phyloP scores from a whole-genome alignment of 1,139 yeast species.

The Saccharomyces hybrid region DNA sequence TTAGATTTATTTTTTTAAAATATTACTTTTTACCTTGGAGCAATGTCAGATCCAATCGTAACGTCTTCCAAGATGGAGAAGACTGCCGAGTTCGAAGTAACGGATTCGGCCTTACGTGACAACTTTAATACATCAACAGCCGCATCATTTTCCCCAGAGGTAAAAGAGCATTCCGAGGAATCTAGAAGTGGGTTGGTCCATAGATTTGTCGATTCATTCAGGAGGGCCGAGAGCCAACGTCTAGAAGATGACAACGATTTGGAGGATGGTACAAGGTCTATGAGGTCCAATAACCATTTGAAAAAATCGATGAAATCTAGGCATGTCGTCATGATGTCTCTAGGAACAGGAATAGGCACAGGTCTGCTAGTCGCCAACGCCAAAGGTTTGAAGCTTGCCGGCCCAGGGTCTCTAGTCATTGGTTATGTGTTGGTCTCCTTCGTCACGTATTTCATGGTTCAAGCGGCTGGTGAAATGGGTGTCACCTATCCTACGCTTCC shows the following conservation, averaged over 20 bases:
- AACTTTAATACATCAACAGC: neutral
- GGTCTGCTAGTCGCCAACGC: slow-evolving; percentile 75
- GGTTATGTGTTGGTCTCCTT: slow-evolving; percentile 63
- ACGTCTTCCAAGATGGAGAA: slow-evolving; percentile 4
- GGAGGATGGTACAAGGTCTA: slow-evolving; percentile 14
- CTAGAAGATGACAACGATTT: slow-evolving; percentile 10
- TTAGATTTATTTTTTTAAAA: neutral
- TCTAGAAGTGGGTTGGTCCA: slow-evolving; percentile 5
- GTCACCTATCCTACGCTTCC: slow-evolving; percentile 65
- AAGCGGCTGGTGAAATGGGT: slow-evolving; percentile 77
- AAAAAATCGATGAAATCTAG: slow-evolving; percentile 44
- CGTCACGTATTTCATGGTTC: slow-evolving; percentile 64
- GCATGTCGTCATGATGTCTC: slow-evolving; percentile 61
- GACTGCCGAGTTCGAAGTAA: neutral
- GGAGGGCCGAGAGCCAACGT: slow-evolving; percentile 14
- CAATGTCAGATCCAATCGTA: neutral
- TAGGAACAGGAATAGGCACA: slow-evolving; percentile 80
- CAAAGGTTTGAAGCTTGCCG: slow-evolving; percentile 54
- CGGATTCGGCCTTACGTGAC: neutral
- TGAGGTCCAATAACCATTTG: slow-evolving; percentile 22
- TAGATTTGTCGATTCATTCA: slow-evolving; percentile 24
- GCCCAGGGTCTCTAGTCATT: slow-evolving; percentile 69
- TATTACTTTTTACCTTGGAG: neutral
- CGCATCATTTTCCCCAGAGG: neutral
- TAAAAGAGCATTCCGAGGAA: neutral